Evolutionary conservation across 2,329 filamentous ascomycete genomes (phyloP).

Genomic region (Neonectria punicea): DNA sequence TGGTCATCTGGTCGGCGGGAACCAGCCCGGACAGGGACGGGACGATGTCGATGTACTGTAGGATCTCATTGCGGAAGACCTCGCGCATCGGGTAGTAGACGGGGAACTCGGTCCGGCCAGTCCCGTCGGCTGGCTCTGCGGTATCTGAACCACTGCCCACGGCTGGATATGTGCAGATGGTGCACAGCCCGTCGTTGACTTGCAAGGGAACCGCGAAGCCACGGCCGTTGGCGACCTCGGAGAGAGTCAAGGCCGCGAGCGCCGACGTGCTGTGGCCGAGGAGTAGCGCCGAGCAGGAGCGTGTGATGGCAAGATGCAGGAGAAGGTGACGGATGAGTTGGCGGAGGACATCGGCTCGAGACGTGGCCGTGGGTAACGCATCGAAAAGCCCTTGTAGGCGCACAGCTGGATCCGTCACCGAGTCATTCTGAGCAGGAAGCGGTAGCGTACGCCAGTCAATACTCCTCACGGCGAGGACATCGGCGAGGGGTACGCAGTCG

Average conservation of each 20-base stretch:
- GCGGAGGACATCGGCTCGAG: conserved; percentile 76
- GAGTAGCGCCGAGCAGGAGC: conserved; percentile 75
- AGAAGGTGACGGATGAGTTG: conserved; percentile 79
- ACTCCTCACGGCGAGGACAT: conserved; percentile 62
- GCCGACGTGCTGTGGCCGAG: conserved; percentile 89
- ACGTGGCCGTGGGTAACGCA: conserved; percentile 77
- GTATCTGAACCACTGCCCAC: conserved; percentile 11
- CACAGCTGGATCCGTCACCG: conserved; percentile 44
- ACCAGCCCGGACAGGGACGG: conserved; percentile 63
- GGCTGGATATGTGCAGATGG: conserved; percentile 46
- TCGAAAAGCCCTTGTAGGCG: conserved; percentile 66
- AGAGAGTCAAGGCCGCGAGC: conserved; percentile 85
- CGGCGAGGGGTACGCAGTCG: conserved; percentile 70
- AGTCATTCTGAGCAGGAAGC: conserved; percentile 20
- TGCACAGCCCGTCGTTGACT: conserved; percentile 75
- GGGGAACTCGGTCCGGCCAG: conserved; percentile 44
- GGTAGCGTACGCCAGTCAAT: conserved; percentile 65
- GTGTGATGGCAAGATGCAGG: conserved; percentile 68
- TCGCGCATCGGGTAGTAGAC: conserved; percentile 87
- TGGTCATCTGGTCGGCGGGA: conserved; percentile 49
- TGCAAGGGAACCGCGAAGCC: conserved; percentile 86
- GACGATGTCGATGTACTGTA: conserved; percentile 69
- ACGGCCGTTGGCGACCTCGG: conserved; percentile 90
- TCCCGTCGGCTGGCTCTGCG: conserved; percentile 18
- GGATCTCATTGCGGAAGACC: conserved; percentile 82